phyloP scores from a whole-genome alignment of 2,329 filamentous ascomycete genomes.

The Sarocladiaceae sp. region DNA sequence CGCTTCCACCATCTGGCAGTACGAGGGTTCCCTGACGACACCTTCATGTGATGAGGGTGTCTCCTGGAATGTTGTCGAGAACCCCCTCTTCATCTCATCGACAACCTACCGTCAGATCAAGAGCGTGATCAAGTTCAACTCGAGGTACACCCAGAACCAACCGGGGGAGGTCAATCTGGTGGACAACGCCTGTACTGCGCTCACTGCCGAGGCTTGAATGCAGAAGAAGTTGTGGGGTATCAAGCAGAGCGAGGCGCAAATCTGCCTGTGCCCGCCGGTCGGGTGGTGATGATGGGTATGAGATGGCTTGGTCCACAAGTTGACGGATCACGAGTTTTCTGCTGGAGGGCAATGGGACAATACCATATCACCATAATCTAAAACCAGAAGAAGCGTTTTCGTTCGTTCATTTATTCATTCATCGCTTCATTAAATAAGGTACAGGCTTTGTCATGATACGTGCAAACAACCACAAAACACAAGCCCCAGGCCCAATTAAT shows the following conservation, averaged over 20 bases:
- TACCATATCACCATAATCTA: not conserved
- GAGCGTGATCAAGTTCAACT: constrained; percentile 49
- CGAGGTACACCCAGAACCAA: constrained; percentile 45
- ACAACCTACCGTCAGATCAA: constrained; percentile 45
- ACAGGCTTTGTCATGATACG: too few species aligned
- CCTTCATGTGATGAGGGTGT: constrained; percentile 54
- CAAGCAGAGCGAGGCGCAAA: too few species aligned
- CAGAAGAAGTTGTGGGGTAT: too few species aligned
- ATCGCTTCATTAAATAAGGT: not conserved
- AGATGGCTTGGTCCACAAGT: not conserved
- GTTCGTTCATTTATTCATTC: constrained; percentile 8
- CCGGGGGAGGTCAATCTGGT: constrained; percentile 40
- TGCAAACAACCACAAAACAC: not conserved
- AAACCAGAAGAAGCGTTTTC: not conserved
- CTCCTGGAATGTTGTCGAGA: constrained; percentile 42
- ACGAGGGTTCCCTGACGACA: constrained; percentile 54
- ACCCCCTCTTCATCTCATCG: constrained; percentile 42
- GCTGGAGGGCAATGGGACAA: not conserved
- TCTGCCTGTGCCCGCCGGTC: constrained; percentile 2
- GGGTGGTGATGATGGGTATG: constrained; percentile 2
- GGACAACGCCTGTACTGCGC: constrained; percentile 14
- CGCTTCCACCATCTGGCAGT: constrained; percentile 38
- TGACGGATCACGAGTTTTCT: constrained; percentile 1
- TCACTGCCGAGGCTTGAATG: not conserved
- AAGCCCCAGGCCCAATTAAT: not conserved